Evolutionary conservation across 75 land plant species (phyloP), one percentile per base, ranked within the genome.

Genomic region (Ceratopteris richardii): DNA sequence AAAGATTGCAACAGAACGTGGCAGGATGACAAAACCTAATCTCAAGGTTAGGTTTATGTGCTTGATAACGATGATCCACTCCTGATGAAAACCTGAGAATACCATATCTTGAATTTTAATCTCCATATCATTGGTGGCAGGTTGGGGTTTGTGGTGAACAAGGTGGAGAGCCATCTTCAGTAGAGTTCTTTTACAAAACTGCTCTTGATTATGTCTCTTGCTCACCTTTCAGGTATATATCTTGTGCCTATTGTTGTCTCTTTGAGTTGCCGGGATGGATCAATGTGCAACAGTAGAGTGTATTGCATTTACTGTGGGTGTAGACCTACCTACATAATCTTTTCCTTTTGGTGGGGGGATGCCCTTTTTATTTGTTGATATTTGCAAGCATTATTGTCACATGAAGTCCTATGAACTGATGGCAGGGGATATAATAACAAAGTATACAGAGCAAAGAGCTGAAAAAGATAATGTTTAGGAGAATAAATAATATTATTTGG

Each of bases 141-240:
- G 91, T 94, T 22, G 98, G 98, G 44, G 88, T 94, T 28, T 94
- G 98, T 79, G 96, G 98, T 25, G 98, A 94, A 65, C 98, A 94
- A 66, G 98, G 98, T 0, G 96, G 96, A 47, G 98, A 94, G 47
- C 98, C 96, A 17, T 83, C 90, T 0, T 94, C 98, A 50, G 98
- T 94, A 39, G 90, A 84, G 25, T 94, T 94, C 53, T 94, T 94
- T 57, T 89, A 84, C 0, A 68, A 82, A 52, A 81, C 76, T 48
- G 98, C 96, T 59, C 60, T 94, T 20, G 98, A 94, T 61, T 94
- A 94, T 62, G 98, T 94, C 48, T 94, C 98, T 33, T 94, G 98
- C 62, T 94, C 98, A 22, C 96, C 98, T 21, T 94, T 94, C 83
- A 89, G 98, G 96, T 94, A 12, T 29, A 20, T 56, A 25, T 19